Conservation (phyloP, 768 basidiomycete species). For the Strobilomyces dryophilus region DNA sequence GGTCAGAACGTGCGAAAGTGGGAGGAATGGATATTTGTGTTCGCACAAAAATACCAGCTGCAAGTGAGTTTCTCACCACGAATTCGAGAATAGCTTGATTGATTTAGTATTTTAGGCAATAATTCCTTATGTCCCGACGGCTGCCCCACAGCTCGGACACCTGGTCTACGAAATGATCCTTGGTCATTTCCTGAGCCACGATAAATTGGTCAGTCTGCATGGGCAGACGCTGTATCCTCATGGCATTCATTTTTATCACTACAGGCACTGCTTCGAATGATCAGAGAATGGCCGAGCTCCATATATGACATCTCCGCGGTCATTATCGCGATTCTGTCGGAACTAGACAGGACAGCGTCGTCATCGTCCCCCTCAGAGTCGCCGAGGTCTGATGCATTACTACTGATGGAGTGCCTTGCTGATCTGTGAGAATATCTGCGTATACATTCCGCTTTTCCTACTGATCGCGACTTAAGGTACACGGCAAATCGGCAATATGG, state of each 20-base stretch:
- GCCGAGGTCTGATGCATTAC: constrained; percentile 43
- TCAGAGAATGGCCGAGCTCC: constrained; percentile 85
- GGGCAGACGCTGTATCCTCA: neutral
- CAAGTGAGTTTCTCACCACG: constrained; percentile 46
- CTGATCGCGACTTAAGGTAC: constrained; percentile 47
- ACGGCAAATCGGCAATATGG: constrained; percentile 87
- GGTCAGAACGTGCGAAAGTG: constrained; percentile 76
- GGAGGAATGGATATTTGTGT: constrained; percentile 94
- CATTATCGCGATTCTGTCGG: constrained; percentile 82
- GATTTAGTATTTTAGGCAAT: constrained; percentile 51
- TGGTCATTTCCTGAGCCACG: constrained; percentile 76
- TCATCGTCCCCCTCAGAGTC: constrained; percentile 44
- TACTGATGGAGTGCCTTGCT: constrained; percentile 92
- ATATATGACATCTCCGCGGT: constrained; percentile 89
- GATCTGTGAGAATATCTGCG: constrained; percentile 59
- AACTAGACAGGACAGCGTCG: constrained; percentile 62
- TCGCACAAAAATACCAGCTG: constrained; percentile 75
- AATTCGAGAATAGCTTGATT: neutral
- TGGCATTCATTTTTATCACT: neutral
- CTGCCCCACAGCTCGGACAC: constrained; percentile 72
- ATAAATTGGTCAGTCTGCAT: constrained; percentile 52
- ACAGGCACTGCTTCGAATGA: constrained; percentile 71
- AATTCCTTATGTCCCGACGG: constrained; percentile 85
- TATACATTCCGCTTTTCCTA: neutral
- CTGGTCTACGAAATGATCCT: constrained; percentile 95